These are phyloP conservation scores for Hsuehochloa calcarea DNA, from an alignment of 176 grass and related monocot species.

Conservation along the genomic window DNA sequence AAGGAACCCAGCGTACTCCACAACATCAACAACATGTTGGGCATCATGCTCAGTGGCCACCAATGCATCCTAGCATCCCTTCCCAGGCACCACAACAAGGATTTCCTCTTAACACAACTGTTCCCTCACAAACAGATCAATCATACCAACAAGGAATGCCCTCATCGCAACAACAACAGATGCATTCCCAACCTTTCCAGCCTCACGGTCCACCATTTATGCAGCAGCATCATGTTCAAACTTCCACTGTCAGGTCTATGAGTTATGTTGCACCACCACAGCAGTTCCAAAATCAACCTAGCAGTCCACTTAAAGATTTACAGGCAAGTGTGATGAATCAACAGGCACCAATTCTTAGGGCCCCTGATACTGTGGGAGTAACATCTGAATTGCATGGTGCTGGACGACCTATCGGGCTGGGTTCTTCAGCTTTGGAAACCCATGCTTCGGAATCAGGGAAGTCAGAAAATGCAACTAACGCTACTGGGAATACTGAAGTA, in stretches of 20 bases:
- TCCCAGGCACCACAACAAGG: constrained; percentile 48
- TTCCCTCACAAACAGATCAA: constrained; percentile 46
- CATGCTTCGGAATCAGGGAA: constrained; percentile 29
- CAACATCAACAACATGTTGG: constrained; percentile 59
- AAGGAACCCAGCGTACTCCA: constrained; percentile 40
- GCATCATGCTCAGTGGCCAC: constrained; percentile 40
- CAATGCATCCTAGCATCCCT: constrained; percentile 45
- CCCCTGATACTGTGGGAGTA: too few relatives aligned
- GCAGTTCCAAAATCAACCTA: constrained; percentile 53
- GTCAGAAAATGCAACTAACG: constrained; percentile 39
- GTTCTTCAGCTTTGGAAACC: constrained; percentile 3
- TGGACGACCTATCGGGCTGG: constrained; percentile 26
- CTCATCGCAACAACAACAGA: constrained; percentile 49
- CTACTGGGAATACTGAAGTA: constrained; percentile 20
- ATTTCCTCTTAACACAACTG: constrained; percentile 35
- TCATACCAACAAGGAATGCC: constrained; percentile 53
- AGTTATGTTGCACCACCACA: constrained; percentile 40
- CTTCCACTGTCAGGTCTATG: constrained; percentile 31
- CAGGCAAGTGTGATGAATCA: neutral
- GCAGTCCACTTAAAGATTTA: constrained; percentile 19
- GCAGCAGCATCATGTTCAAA: constrained; percentile 46
- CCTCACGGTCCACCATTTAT: constrained; percentile 41
- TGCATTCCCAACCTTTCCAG: constrained; percentile 39
- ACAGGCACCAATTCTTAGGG: too few relatives aligned
- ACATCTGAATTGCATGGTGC: neutral